These are phyloP conservation scores for Tirmania nivea DNA, from an alignment of 495 filamentous ascomycete species.

Conservation along the genomic window DNA sequence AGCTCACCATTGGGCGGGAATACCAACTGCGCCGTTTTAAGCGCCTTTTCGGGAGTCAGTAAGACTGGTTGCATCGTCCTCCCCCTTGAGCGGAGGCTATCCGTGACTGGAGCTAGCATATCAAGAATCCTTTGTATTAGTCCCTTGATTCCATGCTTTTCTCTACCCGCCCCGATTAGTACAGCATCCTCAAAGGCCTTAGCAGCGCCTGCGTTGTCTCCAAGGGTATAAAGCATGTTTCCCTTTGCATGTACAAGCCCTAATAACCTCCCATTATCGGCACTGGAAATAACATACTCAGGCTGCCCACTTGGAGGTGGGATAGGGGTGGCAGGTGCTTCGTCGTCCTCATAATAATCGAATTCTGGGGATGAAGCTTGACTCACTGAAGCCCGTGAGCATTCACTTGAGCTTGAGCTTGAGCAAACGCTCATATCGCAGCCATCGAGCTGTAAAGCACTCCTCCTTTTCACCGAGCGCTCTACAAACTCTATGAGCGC, in stretches of 20 bases:
- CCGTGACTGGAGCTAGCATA: constrained; percentile 35
- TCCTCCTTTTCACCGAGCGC: constrained; percentile 35
- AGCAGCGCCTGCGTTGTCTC: constrained; percentile 64
- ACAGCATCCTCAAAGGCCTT: constrained; percentile 91
- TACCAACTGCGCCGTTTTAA: constrained; percentile 64
- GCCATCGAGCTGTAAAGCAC: background rate
- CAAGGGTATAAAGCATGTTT: constrained; percentile 88
- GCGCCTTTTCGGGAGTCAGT: constrained; percentile 61
- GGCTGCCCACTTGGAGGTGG: constrained; percentile 18
- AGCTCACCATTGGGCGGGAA: constrained; percentile 56
- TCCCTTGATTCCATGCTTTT: constrained; percentile 47
- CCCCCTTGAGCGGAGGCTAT: constrained; percentile 10
- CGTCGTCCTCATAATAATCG: constrained; percentile 28
- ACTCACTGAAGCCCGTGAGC: constrained; percentile 2
- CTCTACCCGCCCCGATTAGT: constrained; percentile 58
- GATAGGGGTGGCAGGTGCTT: constrained; percentile 12
- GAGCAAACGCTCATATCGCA: constrained; percentile 26
- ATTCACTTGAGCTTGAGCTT: constrained; percentile 34
- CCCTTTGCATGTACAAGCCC: constrained; percentile 89
- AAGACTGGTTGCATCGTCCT: constrained; percentile 41
- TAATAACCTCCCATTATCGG: constrained; percentile 83
- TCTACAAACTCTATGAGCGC: constrained; percentile 83
- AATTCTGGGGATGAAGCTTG: constrained; percentile 8
- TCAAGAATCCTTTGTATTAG: constrained; percentile 64
- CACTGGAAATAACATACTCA: constrained; percentile 60